Conservation (phyloP, 768 basidiomycete genomes). For the Tylopilus cervinicoccineus region DNA sequence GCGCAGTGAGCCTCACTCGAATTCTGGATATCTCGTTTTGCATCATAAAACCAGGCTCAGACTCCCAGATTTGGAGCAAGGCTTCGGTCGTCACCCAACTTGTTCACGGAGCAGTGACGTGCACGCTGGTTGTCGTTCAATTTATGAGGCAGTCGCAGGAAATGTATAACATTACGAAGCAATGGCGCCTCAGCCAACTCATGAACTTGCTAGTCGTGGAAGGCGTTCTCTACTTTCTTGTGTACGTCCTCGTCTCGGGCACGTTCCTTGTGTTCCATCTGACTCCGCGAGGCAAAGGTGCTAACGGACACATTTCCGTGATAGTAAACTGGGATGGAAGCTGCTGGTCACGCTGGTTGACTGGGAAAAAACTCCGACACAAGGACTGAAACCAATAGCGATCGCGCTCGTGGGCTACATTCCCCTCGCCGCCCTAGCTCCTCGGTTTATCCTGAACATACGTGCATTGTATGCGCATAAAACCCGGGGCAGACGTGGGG, state of each 20-base stretch:
- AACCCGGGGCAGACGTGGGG: too few species aligned
- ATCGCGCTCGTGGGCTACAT: not conserved
- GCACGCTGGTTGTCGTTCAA: not conserved
- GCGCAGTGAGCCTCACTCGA: not conserved
- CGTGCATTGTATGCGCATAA: slow-evolving; percentile 2
- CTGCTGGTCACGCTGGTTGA: not conserved
- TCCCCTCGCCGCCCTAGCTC: not conserved
- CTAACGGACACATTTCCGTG: not conserved
- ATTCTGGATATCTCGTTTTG: not conserved
- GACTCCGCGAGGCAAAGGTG: too few species aligned
- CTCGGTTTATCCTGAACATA: slow-evolving; percentile 5
- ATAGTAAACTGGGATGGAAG: not conserved
- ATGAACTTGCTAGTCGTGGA: slow-evolving; percentile 2
- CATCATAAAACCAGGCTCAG: not conserved
- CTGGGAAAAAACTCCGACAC: not conserved
- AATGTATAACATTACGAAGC: not conserved
- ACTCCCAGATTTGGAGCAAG: not conserved
- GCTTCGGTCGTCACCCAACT: not conserved
- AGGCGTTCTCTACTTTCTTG: slow-evolving; percentile 7
- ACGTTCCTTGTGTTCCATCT: not conserved
- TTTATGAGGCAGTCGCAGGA: slow-evolving; percentile 3
- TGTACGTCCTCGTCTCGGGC: not conserved
- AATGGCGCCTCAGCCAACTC: slow-evolving; percentile 6
- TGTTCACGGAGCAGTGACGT: not conserved
- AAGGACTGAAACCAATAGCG: not conserved